A percentile compares a stretch with the other conserved stretches of the same genome.
These are phyloP conservation scores for Tulasnella sp. DNA, from an alignment of 768 basidiomycete genomes.

Conservation along the genomic window DNA sequence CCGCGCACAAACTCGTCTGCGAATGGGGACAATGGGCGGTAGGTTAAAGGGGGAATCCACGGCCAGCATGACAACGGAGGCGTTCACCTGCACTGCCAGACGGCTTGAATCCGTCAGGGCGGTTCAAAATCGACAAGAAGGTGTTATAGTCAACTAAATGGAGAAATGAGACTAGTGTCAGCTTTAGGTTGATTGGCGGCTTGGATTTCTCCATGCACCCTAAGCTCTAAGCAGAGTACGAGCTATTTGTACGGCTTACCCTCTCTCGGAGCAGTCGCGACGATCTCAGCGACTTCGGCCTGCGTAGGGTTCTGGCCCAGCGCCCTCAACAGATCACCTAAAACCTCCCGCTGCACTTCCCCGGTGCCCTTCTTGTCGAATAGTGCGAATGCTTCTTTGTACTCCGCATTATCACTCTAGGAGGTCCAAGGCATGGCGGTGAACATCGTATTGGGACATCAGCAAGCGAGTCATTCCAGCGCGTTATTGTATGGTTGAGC, in stretches of 20 bases:
- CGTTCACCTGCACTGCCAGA: conserved; percentile 82
- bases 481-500: too few relatives aligned
- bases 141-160: conserved; percentile 81
- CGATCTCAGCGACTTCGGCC: conserved; percentile 83
- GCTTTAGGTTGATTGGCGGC: too few relatives aligned
- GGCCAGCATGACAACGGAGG: not conserved
- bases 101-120: conserved; percentile 94
- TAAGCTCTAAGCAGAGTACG: not conserved
- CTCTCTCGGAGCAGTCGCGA: conserved; percentile 58
- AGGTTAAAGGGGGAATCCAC: not conserved
- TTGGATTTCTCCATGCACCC: too few relatives aligned
- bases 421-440: too few relatives aligned
- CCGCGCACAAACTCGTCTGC: conserved; percentile 98
- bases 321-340: conserved; percentile 88
- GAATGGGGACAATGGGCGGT: not conserved
- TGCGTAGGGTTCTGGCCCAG: conserved; percentile 99
- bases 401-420: conserved; percentile 43
- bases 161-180: too few relatives aligned
- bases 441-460: too few relatives aligned
- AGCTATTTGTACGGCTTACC: conserved; percentile 37
- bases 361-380: conserved; percentile 97
- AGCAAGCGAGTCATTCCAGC: too few relatives aligned
- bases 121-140: conserved; percentile 82
- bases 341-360: conserved; percentile 70
- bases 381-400: conserved; percentile 94